phyloP scores from a whole-genome alignment of 2,329 filamentous ascomycete species.

The Pseudogymnoascus verrucosus region DNA sequence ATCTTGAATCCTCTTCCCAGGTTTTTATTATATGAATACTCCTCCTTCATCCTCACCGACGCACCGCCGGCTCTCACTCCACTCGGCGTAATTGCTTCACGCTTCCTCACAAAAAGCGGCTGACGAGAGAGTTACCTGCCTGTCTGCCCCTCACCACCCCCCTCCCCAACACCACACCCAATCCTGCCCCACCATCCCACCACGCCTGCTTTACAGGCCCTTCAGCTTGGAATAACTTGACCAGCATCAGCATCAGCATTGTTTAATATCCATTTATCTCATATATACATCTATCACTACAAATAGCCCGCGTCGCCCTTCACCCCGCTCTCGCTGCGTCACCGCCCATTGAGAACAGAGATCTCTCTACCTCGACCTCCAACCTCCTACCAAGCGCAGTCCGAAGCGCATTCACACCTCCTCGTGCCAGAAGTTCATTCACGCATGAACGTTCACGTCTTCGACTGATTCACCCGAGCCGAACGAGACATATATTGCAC shows the following conservation, averaged over 20 bases:
- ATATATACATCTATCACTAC: background rate
- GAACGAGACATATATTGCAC: background rate
- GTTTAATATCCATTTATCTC: constrained; percentile 9
- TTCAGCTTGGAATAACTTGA: background rate
- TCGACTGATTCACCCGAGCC: background rate
- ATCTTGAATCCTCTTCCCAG: background rate
- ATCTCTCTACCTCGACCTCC: background rate
- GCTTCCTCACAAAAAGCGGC: background rate
- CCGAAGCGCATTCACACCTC: background rate
- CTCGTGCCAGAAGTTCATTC: background rate
- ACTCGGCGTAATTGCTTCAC: background rate
- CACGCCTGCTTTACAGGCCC: constrained; percentile 4
- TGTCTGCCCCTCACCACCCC: background rate
- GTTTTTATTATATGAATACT: background rate
- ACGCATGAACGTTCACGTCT: background rate
- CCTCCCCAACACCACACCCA: background rate
- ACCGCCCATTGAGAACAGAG: constrained; percentile 4
- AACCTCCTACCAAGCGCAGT: background rate
- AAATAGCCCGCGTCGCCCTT: background rate
- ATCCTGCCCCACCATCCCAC: constrained; percentile 6
- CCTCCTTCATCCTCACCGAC: background rate
- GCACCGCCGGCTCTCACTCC: background rate
- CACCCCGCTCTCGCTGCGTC: background rate
- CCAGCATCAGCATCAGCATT: constrained; percentile 5
- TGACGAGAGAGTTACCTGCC: constrained; percentile 1